These are phyloP conservation scores for Penicillium antarcticum DNA, from an alignment of 495 filamentous ascomycete species.

Conservation along the genomic window DNA sequence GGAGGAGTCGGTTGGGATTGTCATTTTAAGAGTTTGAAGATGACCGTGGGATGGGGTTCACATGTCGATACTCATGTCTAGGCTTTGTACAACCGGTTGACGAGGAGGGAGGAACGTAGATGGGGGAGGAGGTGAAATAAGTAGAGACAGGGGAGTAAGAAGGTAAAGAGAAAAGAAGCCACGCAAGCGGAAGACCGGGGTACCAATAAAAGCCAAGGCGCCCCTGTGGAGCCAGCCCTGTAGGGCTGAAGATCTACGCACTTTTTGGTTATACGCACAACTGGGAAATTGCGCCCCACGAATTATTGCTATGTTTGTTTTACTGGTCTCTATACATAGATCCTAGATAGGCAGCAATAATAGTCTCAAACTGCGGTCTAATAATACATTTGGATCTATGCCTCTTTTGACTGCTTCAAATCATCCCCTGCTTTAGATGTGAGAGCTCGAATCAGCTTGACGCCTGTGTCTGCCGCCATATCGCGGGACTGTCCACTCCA, in stretches of 20 bases:
- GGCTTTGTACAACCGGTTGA: neutral
- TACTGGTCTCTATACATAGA: neutral
- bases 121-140: neutral
- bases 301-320: neutral
- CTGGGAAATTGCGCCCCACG: neutral
- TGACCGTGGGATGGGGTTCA: slow-evolving; percentile 5
- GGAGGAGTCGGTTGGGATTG: slow-evolving; percentile 6
- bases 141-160: neutral
- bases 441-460: slow-evolving; percentile 37
- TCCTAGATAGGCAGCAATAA: neutral
- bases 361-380: neutral
- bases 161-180: slow-evolving; percentile 2
- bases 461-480: slow-evolving; percentile 30
- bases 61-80: slow-evolving; percentile 2
- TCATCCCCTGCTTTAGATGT: slow-evolving; percentile 1
- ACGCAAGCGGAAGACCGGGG: neutral
- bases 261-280: neutral
- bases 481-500: slow-evolving; percentile 27
- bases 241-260: slow-evolving; percentile 23
- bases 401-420: slow-evolving; percentile 13
- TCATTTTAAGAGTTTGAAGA: slow-evolving; percentile 9
- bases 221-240: slow-evolving; percentile 10
- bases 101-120: neutral
- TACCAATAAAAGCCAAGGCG: neutral
- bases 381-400: slow-evolving; percentile 6